phyloP scores from a whole-genome alignment of 345 rosid species.

The Eutrema japonicum region DNA sequence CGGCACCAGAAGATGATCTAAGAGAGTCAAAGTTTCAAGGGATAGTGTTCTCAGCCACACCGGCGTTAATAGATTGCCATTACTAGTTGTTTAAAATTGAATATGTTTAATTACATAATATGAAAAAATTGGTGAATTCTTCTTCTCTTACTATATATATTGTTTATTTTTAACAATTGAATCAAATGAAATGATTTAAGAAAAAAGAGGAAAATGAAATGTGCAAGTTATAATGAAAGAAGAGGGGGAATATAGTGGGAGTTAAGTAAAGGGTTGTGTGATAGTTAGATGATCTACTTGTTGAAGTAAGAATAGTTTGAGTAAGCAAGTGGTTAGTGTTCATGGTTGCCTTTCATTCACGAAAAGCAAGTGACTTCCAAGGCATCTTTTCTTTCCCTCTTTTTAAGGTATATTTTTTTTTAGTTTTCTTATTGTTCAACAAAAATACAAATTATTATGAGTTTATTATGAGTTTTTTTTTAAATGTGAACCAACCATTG shows the following conservation, averaged over 20 bases:
- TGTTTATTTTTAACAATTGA: slow-evolving; percentile 17
- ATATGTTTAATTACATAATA: slow-evolving; percentile 9
- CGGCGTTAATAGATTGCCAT: slow-evolving; percentile 91
- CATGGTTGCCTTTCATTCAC: slow-evolving; percentile 91
- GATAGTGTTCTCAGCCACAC: slow-evolving; percentile 52
- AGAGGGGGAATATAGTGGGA: slow-evolving; percentile 39
- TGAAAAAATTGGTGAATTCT: slow-evolving; percentile 55
- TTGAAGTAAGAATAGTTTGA: slow-evolving; percentile 79
- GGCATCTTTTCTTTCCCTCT: slow-evolving; percentile 55
- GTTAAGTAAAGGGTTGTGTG: slow-evolving; percentile 48
- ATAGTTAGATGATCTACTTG: slow-evolving; percentile 53
- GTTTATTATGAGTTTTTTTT: slow-evolving; percentile 15
- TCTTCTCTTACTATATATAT: slow-evolving; percentile 29
- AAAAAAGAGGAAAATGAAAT: slow-evolving; percentile 30
- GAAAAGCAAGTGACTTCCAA: slow-evolving; percentile 73
- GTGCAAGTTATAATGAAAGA: slow-evolving; percentile 37
- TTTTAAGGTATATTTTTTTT: slow-evolving; percentile 32
- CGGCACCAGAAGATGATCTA: slow-evolving; percentile 85
- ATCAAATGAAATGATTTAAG: neutral
- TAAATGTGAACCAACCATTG: slow-evolving; percentile 48
- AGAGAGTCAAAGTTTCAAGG: slow-evolving; percentile 64
- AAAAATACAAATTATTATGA: neutral
- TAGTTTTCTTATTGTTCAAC: neutral
- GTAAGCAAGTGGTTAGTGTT: slow-evolving; percentile 85
- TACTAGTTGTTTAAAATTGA: slow-evolving; percentile 47